A percentile compares a stretch with the other conserved stretches of the same genome.
Conservation (phyloP, 2,329 filamentous ascomycete genomes). For the Fusarium pseudonygamai region DNA sequence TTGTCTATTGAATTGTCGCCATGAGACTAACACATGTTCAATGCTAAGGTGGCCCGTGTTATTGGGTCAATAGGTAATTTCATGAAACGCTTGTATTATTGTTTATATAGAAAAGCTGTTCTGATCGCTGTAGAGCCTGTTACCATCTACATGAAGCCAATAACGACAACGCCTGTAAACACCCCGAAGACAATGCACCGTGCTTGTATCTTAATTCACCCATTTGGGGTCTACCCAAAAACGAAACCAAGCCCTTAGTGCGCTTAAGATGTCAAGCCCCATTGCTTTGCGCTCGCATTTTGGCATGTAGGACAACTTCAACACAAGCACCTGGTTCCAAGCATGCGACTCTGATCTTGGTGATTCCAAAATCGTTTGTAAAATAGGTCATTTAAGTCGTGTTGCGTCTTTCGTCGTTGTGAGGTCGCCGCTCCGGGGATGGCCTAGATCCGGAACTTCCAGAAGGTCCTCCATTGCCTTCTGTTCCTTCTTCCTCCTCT, state of each 20-base stretch:
- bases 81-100: constrained; percentile 11
- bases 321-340: not conserved
- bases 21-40: not conserved
- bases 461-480: not conserved
- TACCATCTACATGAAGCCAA: constrained; percentile 27
- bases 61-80: not conserved
- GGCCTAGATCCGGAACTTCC: not conserved
- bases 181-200: constrained; percentile 17
- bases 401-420: not conserved
- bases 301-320: not conserved
- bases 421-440: not conserved
- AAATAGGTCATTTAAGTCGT: not conserved
- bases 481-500: not conserved
- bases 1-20: not conserved
- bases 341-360: not conserved
- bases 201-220: constrained; percentile 1
- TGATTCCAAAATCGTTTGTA: not conserved
- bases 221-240: not conserved
- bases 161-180: constrained; percentile 12
- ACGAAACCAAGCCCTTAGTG: not conserved
- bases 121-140: constrained; percentile 3
- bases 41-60: not conserved
- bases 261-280: not conserved
- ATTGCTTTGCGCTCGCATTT: not conserved
- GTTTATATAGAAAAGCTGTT: not conserved